These are phyloP conservation scores for Vigna angularis DNA, from an alignment of 306 rosid genomes.

Conservation along the genomic window DNA sequence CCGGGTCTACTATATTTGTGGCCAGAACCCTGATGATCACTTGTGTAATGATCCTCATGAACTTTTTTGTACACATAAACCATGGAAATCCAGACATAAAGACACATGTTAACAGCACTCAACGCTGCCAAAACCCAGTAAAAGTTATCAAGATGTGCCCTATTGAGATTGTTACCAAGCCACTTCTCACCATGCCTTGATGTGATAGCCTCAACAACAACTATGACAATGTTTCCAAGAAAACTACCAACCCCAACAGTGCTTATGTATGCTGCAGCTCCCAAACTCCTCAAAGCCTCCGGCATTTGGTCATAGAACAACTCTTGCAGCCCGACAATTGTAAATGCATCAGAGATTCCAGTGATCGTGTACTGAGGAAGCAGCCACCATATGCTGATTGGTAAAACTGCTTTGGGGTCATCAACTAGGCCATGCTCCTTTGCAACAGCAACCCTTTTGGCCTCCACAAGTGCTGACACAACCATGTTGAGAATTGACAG, in stretches of 20 bases:
- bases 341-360: conserved; percentile 60
- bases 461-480: conserved; percentile 64
- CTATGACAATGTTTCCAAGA: conserved; percentile 52
- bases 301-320: conserved; percentile 82
- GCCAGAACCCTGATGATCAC: conserved; percentile 32
- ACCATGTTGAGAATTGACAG: conserved; percentile 67
- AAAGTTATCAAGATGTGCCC: conserved; percentile 70
- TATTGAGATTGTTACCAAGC: conserved; percentile 67
- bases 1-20: conserved; percentile 3
- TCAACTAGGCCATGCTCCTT: conserved; percentile 52
- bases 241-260: conserved; percentile 69
- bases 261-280: conserved; percentile 77
- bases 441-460: conserved; percentile 62
- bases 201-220: conserved; percentile 46
- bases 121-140: conserved; percentile 72
- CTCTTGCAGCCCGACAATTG: conserved; percentile 70
- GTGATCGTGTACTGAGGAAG: conserved; percentile 74
- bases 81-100: conserved; percentile 55
- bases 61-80: conserved; percentile 63
- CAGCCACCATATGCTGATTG: conserved; percentile 80
- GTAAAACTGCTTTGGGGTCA: conserved; percentile 53
- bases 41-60: conserved; percentile 42
- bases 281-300: conserved; percentile 63
- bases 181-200: conserved; percentile 50
- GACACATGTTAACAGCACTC: conserved; percentile 57